A percentile compares a stretch with the other conserved stretches of the same genome.
Conservation (phyloP, 2,329 filamentous ascomycete species). For the Epichloe gansuensis region DNA sequence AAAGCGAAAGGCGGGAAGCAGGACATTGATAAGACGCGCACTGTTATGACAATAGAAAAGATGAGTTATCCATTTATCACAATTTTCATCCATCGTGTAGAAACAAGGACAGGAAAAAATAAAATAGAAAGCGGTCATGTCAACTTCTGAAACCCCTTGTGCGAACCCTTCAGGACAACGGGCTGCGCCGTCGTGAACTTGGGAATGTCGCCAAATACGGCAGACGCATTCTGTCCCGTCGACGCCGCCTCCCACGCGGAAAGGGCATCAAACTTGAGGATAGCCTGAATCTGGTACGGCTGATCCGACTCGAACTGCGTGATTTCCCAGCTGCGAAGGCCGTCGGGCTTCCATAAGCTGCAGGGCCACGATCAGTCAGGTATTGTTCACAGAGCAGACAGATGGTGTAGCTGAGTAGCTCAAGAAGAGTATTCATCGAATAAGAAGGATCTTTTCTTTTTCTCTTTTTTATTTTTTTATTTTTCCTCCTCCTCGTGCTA, state of each 20-base stretch:
- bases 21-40: too few relatives aligned
- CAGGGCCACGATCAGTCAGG: background rate
- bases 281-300: constrained; percentile 14
- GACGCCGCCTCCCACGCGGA: constrained; percentile 11
- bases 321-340: constrained; percentile 13
- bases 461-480: too few relatives aligned
- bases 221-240: background rate
- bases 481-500: too few relatives aligned
- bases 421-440: too few relatives aligned
- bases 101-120: too few relatives aligned
- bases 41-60: too few relatives aligned
- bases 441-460: background rate
- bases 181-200: constrained; percentile 13
- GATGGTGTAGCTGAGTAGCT: background rate
- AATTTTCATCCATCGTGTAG: too few relatives aligned
- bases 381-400: background rate
- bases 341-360: constrained; percentile 11
- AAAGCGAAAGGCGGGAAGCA: too few relatives aligned
- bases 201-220: constrained; percentile 14
- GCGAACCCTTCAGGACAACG: constrained; percentile 12
- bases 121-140: background rate
- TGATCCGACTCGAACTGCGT: constrained; percentile 10
- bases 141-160: background rate
- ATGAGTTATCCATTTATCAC: too few relatives aligned
- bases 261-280: constrained; percentile 12